These are phyloP conservation scores for Coemansia sp. DNA, from an alignment of 192 early-diverging fungal species.

Conservation along the genomic window DNA sequence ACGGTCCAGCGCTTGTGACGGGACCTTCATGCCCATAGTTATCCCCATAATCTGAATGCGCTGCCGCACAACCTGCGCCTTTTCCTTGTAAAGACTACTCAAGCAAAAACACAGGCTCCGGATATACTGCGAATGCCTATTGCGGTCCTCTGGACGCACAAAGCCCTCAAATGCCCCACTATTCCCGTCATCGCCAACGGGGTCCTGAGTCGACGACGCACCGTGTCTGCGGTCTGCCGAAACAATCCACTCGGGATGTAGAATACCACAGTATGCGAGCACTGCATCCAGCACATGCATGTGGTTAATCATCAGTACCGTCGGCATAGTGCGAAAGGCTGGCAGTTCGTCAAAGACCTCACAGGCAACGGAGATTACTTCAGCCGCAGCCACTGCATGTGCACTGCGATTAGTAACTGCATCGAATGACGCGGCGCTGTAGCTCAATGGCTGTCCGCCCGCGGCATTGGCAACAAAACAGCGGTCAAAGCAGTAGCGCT, in stretches of 20 bases:
- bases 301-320: conserved; percentile 75
- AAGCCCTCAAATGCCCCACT: not conserved
- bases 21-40: conserved; percentile 58
- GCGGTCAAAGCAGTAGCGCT: conserved; percentile 82
- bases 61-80: conserved; percentile 23
- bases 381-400: conserved; percentile 80
- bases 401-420: conserved; percentile 67
- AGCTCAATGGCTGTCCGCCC: conserved; percentile 80
- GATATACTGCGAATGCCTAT: conserved; percentile 32
- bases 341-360: conserved; percentile 71
- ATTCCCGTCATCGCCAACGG: not conserved
- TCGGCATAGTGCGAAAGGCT: conserved; percentile 58
- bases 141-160: conserved; percentile 12
- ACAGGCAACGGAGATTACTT: conserved; percentile 80
- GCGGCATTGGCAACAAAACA: conserved; percentile 77
- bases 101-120: conserved; percentile 56
- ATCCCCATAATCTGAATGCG: conserved; percentile 58
- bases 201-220: not conserved
- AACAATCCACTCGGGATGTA: conserved; percentile 51
- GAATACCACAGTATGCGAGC: conserved; percentile 70
- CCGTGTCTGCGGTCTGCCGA: conserved; percentile 8
- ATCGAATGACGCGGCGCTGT: conserved; percentile 88
- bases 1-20: conserved; percentile 62
- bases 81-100: conserved; percentile 63
- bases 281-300: conserved; percentile 68